phyloP scores from a whole-genome alignment of 768 basidiomycete species.

The Calocera viscosa region DNA sequence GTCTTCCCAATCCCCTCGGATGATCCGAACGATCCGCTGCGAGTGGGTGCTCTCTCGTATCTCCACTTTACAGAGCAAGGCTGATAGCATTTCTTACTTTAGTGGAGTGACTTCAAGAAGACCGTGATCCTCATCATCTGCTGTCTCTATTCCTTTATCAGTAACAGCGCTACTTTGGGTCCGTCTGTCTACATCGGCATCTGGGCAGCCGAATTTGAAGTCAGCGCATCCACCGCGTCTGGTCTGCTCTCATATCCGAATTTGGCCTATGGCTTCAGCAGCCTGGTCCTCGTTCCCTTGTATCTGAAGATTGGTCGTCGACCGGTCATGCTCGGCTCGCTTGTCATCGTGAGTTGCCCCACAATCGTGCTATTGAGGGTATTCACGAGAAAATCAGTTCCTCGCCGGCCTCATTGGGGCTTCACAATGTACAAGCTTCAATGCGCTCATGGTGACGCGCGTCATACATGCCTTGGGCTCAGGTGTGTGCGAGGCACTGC shows the following conservation, averaged over 20 bases:
- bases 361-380: neutral
- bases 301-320: constrained; percentile 11
- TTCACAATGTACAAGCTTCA: constrained; percentile 7
- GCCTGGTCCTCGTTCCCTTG: constrained; percentile 7
- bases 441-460: constrained; percentile 7
- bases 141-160: constrained; percentile 9
- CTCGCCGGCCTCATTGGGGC: constrained; percentile 2
- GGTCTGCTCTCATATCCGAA: constrained; percentile 10
- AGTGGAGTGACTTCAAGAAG: constrained; percentile 10
- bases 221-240: constrained; percentile 2
- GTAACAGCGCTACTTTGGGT: constrained; percentile 5
- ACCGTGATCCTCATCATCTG: constrained; percentile 11
- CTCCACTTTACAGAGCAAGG: neutral
- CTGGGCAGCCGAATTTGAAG: constrained; percentile 4
- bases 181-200: constrained; percentile 12
- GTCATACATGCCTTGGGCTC: constrained; percentile 9
- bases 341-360: constrained; percentile 3
- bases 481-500: constrained; percentile 10
- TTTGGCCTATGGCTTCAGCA: constrained; percentile 10
- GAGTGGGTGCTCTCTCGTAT: neutral
- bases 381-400: neutral
- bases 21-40: constrained; percentile 12
- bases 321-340: constrained; percentile 10
- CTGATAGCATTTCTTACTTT: neutral
- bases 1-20: constrained; percentile 11